Conservation (phyloP, 768 basidiomycete genomes). For the Phanerodontia chrysosporium region DNA sequence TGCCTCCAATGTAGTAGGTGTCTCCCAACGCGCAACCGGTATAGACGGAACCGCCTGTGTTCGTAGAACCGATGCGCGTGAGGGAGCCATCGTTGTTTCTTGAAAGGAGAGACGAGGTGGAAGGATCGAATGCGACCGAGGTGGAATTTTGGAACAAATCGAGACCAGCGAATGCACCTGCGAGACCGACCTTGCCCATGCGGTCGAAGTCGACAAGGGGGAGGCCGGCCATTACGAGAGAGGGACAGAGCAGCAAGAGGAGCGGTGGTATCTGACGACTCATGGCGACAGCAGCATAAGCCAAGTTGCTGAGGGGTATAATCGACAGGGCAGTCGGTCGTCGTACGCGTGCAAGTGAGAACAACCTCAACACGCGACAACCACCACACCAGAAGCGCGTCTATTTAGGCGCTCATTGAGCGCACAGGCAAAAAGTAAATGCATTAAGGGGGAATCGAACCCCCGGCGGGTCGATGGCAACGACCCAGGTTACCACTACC, state of each 20-base stretch:
- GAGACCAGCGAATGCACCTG: constrained; percentile 85
- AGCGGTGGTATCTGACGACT: constrained; percentile 13
- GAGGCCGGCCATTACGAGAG: constrained; percentile 25
- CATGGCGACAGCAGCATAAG: constrained; percentile 7
- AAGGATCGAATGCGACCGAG: constrained; percentile 59
- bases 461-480: constrained; percentile 70
- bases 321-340: not conserved
- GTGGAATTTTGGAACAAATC: constrained; percentile 62
- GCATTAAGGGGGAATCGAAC: constrained; percentile 88
- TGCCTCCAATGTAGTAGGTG: constrained; percentile 77
- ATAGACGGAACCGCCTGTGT: constrained; percentile 70
- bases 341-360: constrained; percentile 1
- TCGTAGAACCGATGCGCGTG: constrained; percentile 69
- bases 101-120: constrained; percentile 66
- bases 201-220: constrained; percentile 27
- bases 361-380: constrained; percentile 3
- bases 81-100: constrained; percentile 65
- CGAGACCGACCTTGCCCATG: constrained; percentile 89
- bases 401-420: not conserved
- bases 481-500: constrained; percentile 21
- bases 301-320: not conserved
- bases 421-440: constrained; percentile 17
- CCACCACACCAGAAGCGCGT: not conserved
- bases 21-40: constrained; percentile 69
- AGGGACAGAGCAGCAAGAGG: constrained; percentile 24